These are phyloP conservation scores for Boletus bicolor DNA, from an alignment of 768 basidiomycete genomes.

Conservation along the genomic window DNA sequence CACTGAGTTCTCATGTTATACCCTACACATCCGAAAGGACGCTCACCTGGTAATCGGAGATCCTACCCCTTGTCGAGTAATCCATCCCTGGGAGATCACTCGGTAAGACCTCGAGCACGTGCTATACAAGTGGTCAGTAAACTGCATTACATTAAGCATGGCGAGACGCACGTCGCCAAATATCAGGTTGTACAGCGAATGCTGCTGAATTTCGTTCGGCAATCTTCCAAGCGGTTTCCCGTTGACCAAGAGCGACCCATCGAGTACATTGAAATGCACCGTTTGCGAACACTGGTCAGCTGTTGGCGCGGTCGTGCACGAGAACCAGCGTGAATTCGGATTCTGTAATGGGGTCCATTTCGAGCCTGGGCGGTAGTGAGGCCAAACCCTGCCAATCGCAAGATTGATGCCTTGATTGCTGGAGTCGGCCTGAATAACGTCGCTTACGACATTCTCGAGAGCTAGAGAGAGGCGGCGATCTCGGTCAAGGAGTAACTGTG, in stretches of 20 bases:
- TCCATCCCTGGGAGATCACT: slow-evolving; percentile 26
- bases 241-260: slow-evolving; percentile 28
- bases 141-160: not conserved
- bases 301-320: slow-evolving; percentile 12
- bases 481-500: slow-evolving; percentile 25
- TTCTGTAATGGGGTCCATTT: slow-evolving; percentile 15
- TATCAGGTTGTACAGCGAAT: slow-evolving; percentile 18
- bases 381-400: slow-evolving; percentile 23
- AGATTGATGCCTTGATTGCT: slow-evolving; percentile 14
- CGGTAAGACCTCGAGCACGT: slow-evolving; percentile 22
- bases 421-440: not conserved
- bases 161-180: slow-evolving; percentile 19
- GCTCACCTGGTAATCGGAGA: slow-evolving; percentile 21
- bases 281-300: slow-evolving; percentile 14
- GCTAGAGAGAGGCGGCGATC: slow-evolving; percentile 29
- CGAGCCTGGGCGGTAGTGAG: slow-evolving; percentile 22
- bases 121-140: slow-evolving; percentile 11
- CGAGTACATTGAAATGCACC: slow-evolving; percentile 23
- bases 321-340: slow-evolving; percentile 25
- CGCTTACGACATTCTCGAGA: slow-evolving; percentile 15
- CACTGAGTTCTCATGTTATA: not conserved
- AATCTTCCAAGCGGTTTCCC: slow-evolving; percentile 26
- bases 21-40: not conserved
- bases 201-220: slow-evolving; percentile 17
- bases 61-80: slow-evolving; percentile 18